A percentile compares a stretch with the other conserved stretches of the same genome.
Conservation (phyloP, 108 stramenopile species). For the Skeletonema potamos region DNA sequence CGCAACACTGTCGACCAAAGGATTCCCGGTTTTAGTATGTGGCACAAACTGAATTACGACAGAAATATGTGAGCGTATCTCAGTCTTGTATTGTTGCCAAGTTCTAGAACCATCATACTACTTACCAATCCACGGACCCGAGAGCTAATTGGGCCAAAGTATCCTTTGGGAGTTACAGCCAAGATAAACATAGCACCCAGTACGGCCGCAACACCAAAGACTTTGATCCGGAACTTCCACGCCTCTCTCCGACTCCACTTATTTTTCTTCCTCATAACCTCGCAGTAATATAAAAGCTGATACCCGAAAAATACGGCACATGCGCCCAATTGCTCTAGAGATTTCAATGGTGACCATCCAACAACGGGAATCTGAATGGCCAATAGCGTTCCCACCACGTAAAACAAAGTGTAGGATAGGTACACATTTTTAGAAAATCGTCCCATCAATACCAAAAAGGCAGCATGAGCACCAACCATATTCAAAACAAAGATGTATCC, state of each 20-base stretch:
- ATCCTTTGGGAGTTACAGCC: conserved; percentile 81
- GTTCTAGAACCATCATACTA: too few relatives aligned
- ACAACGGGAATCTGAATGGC: conserved; percentile 96
- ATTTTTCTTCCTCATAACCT: conserved; percentile 51
- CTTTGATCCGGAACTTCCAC: conserved; percentile 67
- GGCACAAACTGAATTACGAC: conserved; percentile 87
- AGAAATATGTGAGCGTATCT: too few relatives aligned
- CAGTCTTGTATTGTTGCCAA: too few relatives aligned
- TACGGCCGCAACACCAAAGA: conserved; percentile 45
- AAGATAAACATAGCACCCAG: conserved; percentile 50
- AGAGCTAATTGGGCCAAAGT: conserved; percentile 89
- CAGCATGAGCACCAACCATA: conserved; percentile 93
- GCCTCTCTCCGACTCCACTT: conserved; percentile 53
- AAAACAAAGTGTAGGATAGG: conserved; percentile 91
- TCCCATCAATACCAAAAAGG: conserved; percentile 78
- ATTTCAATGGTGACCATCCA: conserved; percentile 88
- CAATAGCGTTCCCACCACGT: conserved; percentile 83
- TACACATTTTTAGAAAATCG: conserved; percentile 87
- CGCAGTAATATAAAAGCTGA: conserved; percentile 73
- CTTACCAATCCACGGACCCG: conserved; percentile 89
- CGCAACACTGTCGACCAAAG: conserved; percentile 90
- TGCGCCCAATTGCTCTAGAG: conserved; percentile 84
- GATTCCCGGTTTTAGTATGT: conserved; percentile 93
- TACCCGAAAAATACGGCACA: conserved; percentile 73
- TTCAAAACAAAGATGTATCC: conserved; percentile 98